Conservation (phyloP, 495 filamentous ascomycete species). For the Hypoxylon subgilvum region DNA sequence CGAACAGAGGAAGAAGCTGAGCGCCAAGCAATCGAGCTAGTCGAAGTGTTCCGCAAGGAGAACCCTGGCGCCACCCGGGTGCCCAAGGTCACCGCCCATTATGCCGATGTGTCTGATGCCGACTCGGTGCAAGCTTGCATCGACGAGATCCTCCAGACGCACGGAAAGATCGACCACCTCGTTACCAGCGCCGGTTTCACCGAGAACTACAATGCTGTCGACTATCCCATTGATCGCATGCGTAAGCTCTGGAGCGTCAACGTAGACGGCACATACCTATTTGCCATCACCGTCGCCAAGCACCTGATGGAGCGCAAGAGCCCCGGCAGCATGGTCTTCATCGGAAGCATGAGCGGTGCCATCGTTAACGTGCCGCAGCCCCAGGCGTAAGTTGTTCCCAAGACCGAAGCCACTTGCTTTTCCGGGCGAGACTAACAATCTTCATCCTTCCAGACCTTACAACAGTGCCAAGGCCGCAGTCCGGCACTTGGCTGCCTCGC, state of each 20-base stretch:
- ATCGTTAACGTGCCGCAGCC: slow-evolving; percentile 96
- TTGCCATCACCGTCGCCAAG: slow-evolving; percentile 81
- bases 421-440: slow-evolving; percentile 15
- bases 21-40: slow-evolving; percentile 71
- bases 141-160: slow-evolving; percentile 67
- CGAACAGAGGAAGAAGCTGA: slow-evolving; percentile 79
- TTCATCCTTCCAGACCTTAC: slow-evolving; percentile 63
- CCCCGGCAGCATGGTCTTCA: slow-evolving; percentile 88
- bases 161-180: slow-evolving; percentile 85
- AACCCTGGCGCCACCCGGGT: slow-evolving; percentile 70
- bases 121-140: slow-evolving; percentile 76
- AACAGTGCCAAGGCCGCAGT: slow-evolving; percentile 91
- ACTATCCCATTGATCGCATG: slow-evolving; percentile 86
- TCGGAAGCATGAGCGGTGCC: slow-evolving; percentile 89
- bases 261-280: slow-evolving; percentile 91
- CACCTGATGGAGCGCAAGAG: slow-evolving; percentile 84
- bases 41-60: slow-evolving; percentile 74
- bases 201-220: slow-evolving; percentile 90
- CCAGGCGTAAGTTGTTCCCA: slow-evolving; percentile 62
- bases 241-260: slow-evolving; percentile 94
- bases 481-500: slow-evolving; percentile 75
- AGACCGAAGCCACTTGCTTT: not conserved
- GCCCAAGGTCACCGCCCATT: slow-evolving; percentile 88
- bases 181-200: slow-evolving; percentile 96
- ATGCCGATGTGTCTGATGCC: slow-evolving; percentile 80